Percentiles rank a stretch among this genome's conserved stretches.
Evolutionary conservation across 768 basidiomycete species (phyloP).

Genomic region (Terana coerulea): DNA sequence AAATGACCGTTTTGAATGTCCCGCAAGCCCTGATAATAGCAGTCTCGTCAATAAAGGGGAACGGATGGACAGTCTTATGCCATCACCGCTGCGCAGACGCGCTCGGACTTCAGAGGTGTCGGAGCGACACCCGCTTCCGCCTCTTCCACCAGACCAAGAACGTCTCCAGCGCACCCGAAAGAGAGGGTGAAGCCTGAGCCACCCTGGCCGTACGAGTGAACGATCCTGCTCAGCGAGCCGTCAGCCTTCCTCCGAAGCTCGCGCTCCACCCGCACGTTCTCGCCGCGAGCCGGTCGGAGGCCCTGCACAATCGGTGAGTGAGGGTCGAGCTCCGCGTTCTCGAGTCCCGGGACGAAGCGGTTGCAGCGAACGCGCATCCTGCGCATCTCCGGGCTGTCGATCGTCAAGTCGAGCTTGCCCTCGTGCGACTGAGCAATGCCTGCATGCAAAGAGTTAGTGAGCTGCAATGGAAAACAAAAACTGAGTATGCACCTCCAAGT

Average conservation of each 20-base stretch:
- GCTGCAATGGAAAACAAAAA: neutral
- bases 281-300: constrained; percentile 15
- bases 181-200: constrained; percentile 20
- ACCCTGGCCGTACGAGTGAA: constrained; percentile 22
- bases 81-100: too few species aligned
- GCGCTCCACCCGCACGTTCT: constrained; percentile 19
- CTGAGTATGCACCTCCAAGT: constrained; percentile 17
- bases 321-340: constrained; percentile 16
- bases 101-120: too few species aligned
- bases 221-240: constrained; percentile 16
- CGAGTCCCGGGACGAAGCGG: constrained; percentile 16
- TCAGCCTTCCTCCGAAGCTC: constrained; percentile 13
- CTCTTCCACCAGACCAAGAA: constrained; percentile 16
- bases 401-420: constrained; percentile 17
- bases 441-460: neutral
- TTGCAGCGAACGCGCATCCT: constrained; percentile 17
- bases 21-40: too few species aligned
- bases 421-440: constrained; percentile 19
- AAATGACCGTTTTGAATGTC: too few species aligned
- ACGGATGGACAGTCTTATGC: too few species aligned
- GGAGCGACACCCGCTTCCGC: constrained; percentile 11
- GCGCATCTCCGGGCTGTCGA: constrained; percentile 17
- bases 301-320: constrained; percentile 18
- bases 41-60: too few species aligned
- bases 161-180: constrained; percentile 21